phyloP scores from a whole-genome alignment of 2,329 filamentous ascomycete genomes.

The Paraphoma sp. region DNA sequence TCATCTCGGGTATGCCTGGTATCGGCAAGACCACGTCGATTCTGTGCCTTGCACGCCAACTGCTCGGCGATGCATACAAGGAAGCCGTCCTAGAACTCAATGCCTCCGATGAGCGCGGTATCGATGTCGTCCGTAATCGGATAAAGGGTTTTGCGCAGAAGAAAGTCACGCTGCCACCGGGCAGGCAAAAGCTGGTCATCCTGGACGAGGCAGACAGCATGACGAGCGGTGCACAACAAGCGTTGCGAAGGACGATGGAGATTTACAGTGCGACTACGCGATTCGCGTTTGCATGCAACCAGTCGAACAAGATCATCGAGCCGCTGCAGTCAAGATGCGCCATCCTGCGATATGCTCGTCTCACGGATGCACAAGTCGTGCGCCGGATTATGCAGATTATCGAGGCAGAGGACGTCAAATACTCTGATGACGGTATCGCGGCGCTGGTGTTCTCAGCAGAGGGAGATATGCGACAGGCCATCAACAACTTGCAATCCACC shows the following conservation, averaged over 20 bases:
- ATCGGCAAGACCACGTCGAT: conserved; percentile 99
- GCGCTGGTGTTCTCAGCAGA: conserved; percentile 97
- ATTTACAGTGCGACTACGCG: conserved; percentile 96
- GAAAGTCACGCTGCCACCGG: conserved; percentile 91
- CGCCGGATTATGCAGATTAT: conserved; percentile 91
- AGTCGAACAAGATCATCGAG: conserved; percentile 99
- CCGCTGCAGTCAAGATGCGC: conserved; percentile 97
- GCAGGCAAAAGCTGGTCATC: conserved; percentile 94
- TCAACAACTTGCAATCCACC: conserved; percentile 97
- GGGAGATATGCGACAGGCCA: conserved; percentile 98
- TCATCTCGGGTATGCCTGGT: conserved; percentile 99
- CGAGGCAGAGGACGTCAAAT: conserved; percentile 87
- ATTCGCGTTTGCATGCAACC: conserved; percentile 98
- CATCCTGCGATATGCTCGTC: conserved; percentile 88
- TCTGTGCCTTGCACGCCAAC: conserved; percentile 87
- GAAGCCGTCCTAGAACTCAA: conserved; percentile 97
- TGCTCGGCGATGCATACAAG: conserved; percentile 93
- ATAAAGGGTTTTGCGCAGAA: conserved; percentile 99
- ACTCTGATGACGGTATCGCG: conserved; percentile 90
- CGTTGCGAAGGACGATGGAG: conserved; percentile 94
- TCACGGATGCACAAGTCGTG: conserved; percentile 92
- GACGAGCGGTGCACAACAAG: conserved; percentile 96
- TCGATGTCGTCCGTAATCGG: conserved; percentile 94
- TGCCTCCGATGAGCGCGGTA: conserved; percentile 94
- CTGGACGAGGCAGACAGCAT: conserved; percentile 96